phyloP scores from a whole-genome alignment of 2,329 filamentous ascomycete species.

The Apiospora marii region DNA sequence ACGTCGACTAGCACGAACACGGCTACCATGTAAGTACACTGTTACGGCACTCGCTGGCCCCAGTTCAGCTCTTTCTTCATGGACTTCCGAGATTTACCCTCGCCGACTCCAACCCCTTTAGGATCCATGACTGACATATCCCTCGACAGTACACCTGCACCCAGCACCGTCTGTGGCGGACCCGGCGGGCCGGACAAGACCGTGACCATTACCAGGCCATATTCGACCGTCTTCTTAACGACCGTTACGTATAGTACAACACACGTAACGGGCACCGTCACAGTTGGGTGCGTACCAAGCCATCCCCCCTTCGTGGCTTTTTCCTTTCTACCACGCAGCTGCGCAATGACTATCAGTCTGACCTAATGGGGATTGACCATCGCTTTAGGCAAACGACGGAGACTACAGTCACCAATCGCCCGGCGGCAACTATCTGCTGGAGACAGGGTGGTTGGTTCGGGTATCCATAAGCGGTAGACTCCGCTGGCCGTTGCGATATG shows the following conservation, averaged over 20 bases:
- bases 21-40: constrained; percentile 40
- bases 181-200: constrained; percentile 36
- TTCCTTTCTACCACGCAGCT: background rate
- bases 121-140: too few species aligned
- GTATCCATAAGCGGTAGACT: background rate
- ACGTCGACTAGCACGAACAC: constrained; percentile 43
- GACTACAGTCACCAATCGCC: constrained; percentile 43
- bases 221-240: constrained; percentile 44
- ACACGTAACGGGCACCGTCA: constrained; percentile 45
- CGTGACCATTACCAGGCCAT: constrained; percentile 41
- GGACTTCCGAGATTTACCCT: too few species aligned
- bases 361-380: background rate
- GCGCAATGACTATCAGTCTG: background rate
- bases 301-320: background rate
- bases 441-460: constrained; percentile 44
- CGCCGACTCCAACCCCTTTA: background rate
- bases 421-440: constrained; percentile 47
- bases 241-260: constrained; percentile 45
- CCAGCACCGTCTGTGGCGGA: constrained; percentile 44
- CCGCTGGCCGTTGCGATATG: background rate
- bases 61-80: background rate
- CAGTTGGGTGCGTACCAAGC: constrained; percentile 43
- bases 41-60: background rate
- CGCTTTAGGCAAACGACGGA: constrained; percentile 42
- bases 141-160: constrained; percentile 41